A percentile compares a stretch with the other conserved stretches of the same genome.
phyloP scores from a whole-genome alignment of 129 eudicot species.

The Saposhnikovia divaricata region DNA sequence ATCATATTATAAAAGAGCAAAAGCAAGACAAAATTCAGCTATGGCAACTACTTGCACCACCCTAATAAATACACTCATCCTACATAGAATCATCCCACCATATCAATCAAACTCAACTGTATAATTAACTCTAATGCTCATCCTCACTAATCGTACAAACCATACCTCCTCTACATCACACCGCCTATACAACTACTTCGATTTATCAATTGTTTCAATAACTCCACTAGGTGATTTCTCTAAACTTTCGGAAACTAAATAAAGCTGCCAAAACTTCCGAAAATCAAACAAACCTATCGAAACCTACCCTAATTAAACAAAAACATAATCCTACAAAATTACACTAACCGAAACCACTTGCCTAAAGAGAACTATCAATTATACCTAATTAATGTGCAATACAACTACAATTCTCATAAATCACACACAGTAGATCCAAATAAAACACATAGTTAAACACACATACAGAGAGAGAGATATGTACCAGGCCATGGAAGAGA shows the following conservation, averaged over 20 bases:
- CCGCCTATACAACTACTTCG: background rate
- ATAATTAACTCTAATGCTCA: too few species aligned
- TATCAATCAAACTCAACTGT: background rate
- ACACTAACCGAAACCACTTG: too few species aligned
- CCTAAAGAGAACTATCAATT: background rate
- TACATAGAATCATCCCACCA: background rate
- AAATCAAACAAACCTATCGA: too few species aligned
- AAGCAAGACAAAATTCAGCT: background rate
- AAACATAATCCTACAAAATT: background rate
- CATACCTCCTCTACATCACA: too few species aligned
- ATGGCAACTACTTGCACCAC: background rate
- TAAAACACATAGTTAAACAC: constrained; percentile 3
- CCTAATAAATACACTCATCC: background rate
- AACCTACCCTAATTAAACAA: too few species aligned
- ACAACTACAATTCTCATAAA: background rate
- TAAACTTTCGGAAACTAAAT: too few species aligned
- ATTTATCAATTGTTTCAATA: too few species aligned
- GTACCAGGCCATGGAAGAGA: constrained; percentile 48
- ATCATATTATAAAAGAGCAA: background rate
- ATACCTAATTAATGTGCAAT: background rate
- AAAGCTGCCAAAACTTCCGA: too few species aligned
- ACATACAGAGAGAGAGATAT: background rate
- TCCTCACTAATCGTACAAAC: too few species aligned
- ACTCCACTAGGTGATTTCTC: too few species aligned
- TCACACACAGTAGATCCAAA: background rate